These are phyloP conservation scores for Vigna nakashimae DNA, from an alignment of 306 rosid genomes.

Conservation along the genomic window DNA sequence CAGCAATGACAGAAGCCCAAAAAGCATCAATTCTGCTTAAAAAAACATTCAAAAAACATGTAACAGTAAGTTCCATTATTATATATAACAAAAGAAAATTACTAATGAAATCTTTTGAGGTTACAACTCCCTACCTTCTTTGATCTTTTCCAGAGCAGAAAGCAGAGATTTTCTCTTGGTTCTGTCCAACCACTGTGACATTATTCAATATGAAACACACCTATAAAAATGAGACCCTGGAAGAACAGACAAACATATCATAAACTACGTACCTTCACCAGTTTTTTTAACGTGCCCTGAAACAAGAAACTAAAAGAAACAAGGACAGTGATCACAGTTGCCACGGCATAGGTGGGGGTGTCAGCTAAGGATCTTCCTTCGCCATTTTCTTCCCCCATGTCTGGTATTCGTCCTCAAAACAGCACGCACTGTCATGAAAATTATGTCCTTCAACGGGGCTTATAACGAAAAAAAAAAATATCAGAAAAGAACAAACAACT, in stretches of 20 bases:
- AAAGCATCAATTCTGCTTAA: constrained; percentile 84
- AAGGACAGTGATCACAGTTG: constrained; percentile 73
- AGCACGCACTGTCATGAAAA: constrained; percentile 34
- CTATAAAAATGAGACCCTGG: constrained; percentile 32
- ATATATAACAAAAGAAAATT: neutral
- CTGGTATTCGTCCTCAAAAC: constrained; percentile 31
- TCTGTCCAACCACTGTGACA: constrained; percentile 70
- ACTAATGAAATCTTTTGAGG: constrained; percentile 14
- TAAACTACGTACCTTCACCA: constrained; percentile 55
- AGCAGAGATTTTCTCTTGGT: constrained; percentile 84
- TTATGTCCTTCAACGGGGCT: constrained; percentile 18
- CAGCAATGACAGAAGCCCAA: constrained; percentile 85
- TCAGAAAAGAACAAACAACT: constrained; percentile 7
- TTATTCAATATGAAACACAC: neutral
- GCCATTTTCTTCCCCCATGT: constrained; percentile 55
- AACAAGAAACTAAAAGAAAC: constrained; percentile 69
- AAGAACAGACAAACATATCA: neutral
- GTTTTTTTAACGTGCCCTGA: constrained; percentile 57
- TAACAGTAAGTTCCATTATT: neutral
- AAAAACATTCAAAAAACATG: constrained; percentile 22
- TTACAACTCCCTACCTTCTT: constrained; percentile 64
- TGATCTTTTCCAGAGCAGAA: constrained; percentile 83
- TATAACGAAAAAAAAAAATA: neutral
- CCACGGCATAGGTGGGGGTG: constrained; percentile 91
- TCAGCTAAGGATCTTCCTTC: constrained; percentile 76